Conservation (phyloP, 495 filamentous ascomycete genomes). For the Filosporella fistucella region DNA sequence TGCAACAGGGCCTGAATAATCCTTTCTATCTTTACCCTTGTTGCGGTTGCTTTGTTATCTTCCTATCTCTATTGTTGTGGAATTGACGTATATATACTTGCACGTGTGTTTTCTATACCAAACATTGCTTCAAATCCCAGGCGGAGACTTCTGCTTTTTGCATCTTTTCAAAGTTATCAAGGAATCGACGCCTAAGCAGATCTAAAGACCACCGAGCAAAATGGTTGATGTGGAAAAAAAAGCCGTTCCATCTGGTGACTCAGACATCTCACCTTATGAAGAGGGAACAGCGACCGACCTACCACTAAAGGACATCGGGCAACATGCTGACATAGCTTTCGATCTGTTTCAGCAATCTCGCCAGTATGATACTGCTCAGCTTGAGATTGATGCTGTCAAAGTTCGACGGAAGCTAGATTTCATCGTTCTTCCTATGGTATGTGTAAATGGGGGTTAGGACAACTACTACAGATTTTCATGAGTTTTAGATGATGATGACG, state of each 20-base stretch:
- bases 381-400: constrained; percentile 21
- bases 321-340: constrained; percentile 22
- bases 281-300: background rate
- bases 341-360: constrained; percentile 27
- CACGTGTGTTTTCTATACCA: too few relatives aligned
- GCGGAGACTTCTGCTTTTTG: too few relatives aligned
- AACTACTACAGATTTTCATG: background rate
- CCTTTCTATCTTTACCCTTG: too few relatives aligned
- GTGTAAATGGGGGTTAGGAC: background rate
- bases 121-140: too few relatives aligned
- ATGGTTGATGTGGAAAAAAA: background rate
- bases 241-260: background rate
- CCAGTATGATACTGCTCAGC: constrained; percentile 28
- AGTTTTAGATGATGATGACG: constrained; percentile 1
- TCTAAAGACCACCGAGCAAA: background rate
- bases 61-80: too few relatives aligned
- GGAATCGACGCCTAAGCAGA: too few relatives aligned
- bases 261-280: background rate
- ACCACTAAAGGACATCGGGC: background rate
- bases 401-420: constrained; percentile 1
- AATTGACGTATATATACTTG: too few relatives aligned
- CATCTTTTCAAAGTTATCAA: too few relatives aligned
- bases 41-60: too few relatives aligned
- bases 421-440: background rate
- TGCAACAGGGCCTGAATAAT: too few relatives aligned